Evolutionary conservation across 2,329 filamentous ascomycete genomes (phyloP).

Genomic region (Colletotrichum kahawae): DNA sequence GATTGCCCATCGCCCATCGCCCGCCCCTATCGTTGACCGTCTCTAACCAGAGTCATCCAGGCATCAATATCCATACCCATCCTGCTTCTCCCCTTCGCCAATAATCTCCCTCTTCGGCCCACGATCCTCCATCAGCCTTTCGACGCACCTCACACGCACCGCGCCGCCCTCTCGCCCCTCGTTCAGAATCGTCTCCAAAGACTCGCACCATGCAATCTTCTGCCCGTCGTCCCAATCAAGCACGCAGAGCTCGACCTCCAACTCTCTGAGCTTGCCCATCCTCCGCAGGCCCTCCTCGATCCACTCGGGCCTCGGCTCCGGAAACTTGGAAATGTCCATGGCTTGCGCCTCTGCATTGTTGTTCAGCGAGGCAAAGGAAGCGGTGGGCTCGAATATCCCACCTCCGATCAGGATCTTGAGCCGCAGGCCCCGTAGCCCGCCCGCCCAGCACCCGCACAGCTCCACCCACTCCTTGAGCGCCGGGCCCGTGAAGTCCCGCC

Average conservation of each 20-base stretch:
- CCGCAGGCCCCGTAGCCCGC: slow-evolving; percentile 41
- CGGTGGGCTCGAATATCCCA: slow-evolving; percentile 23
- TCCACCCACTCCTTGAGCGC: slow-evolving; percentile 37
- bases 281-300: slow-evolving; percentile 36
- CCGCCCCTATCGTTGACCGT: neutral
- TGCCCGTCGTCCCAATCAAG: slow-evolving; percentile 32
- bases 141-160: slow-evolving; percentile 31
- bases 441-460: slow-evolving; percentile 39
- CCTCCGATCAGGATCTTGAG: slow-evolving; percentile 40
- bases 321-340: slow-evolving; percentile 27
- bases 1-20: neutral
- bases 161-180: neutral
- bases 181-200: slow-evolving; percentile 34
- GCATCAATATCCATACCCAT: neutral
- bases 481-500: slow-evolving; percentile 37
- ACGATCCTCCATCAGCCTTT: slow-evolving; percentile 14
- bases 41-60: neutral
- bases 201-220: slow-evolving; percentile 41
- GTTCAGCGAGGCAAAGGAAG: slow-evolving; percentile 11
- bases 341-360: slow-evolving; percentile 22
- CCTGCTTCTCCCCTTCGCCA: neutral
- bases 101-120: neutral
- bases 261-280: slow-evolving; percentile 34
- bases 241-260: slow-evolving; percentile 47
- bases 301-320: slow-evolving; percentile 27